Percentiles rank a stretch among this genome's conserved stretches.
Evolutionary conservation across 768 basidiomycete species (phyloP).

Genomic region (Trametopsis cervina): DNA sequence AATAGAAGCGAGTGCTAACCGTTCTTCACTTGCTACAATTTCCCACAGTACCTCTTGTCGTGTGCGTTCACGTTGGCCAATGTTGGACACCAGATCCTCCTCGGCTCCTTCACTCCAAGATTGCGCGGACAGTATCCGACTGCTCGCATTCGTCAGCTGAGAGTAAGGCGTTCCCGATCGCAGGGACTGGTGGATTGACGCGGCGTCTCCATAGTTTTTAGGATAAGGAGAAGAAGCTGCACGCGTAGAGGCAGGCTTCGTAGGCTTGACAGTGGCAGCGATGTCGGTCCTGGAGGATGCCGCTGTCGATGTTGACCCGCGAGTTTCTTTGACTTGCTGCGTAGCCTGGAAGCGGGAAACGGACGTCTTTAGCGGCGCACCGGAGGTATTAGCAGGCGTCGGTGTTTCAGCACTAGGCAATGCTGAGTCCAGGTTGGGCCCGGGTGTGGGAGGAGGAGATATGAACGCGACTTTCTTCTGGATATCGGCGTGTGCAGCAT

Average conservation of each 20-base stretch:
- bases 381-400: slow-evolving; percentile 22
- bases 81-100: slow-evolving; percentile 86
- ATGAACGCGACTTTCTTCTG: slow-evolving; percentile 87
- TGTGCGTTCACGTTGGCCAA: slow-evolving; percentile 91
- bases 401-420: slow-evolving; percentile 40
- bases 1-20: slow-evolving; percentile 39
- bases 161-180: slow-evolving; percentile 82
- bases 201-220: slow-evolving; percentile 37
- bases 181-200: slow-evolving; percentile 55
- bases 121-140: slow-evolving; percentile 66
- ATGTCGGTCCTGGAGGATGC: slow-evolving; percentile 65
- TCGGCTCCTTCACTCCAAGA: slow-evolving; percentile 95
- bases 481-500: slow-evolving; percentile 34
- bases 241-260: slow-evolving; percentile 53
- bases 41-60: slow-evolving; percentile 96
- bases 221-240: slow-evolving; percentile 55
- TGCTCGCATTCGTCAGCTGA: slow-evolving; percentile 61
- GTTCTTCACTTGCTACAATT: slow-evolving; percentile 93
- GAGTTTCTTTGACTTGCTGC: slow-evolving; percentile 57
- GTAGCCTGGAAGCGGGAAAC: slow-evolving; percentile 72
- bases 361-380: slow-evolving; percentile 48
- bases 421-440: slow-evolving; percentile 40
- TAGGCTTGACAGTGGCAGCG: slow-evolving; percentile 33
- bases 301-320: slow-evolving; percentile 58
- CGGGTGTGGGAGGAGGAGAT: slow-evolving; percentile 71